A percentile compares a stretch with the other conserved stretches of the same genome.
Evolutionary conservation across 257 asterid genomes (phyloP).

Genomic region (Solanum okadae): DNA sequence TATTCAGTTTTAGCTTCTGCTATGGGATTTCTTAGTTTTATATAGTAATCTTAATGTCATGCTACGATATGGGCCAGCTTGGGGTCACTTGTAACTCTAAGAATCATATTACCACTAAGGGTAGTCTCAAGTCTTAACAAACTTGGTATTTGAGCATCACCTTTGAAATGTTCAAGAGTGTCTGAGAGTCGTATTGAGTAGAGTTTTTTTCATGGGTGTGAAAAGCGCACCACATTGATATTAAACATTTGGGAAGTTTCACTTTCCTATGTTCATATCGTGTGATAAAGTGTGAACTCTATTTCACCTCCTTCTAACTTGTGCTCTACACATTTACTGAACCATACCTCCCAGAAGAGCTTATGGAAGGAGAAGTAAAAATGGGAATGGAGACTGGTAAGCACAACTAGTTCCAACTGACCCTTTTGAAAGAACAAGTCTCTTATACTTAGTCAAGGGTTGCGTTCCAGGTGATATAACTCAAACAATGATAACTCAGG

Average conservation of each 20-base stretch:
- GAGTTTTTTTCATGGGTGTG: neutral
- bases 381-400: neutral
- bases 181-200: neutral
- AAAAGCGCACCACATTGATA: neutral
- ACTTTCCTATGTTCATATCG: neutral
- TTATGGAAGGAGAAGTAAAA: neutral
- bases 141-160: neutral
- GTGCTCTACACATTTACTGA: neutral
- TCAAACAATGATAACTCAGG: neutral
- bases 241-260: too few species aligned
- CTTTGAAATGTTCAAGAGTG: neutral
- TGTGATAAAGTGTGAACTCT: neutral
- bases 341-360: neutral
- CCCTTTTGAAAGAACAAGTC: neutral
- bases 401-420: neutral
- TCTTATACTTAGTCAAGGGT: neutral
- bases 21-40: neutral
- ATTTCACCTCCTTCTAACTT: neutral
- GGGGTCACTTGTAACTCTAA: neutral
- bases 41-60: neutral
- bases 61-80: accelerated
- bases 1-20: neutral
- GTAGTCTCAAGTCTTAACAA: neutral
- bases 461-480: neutral
- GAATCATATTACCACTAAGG: neutral